Evolutionary conservation across 805 yeast species (phyloP).

Genomic region (Wickerhamiella vanderwaltii): DNA sequence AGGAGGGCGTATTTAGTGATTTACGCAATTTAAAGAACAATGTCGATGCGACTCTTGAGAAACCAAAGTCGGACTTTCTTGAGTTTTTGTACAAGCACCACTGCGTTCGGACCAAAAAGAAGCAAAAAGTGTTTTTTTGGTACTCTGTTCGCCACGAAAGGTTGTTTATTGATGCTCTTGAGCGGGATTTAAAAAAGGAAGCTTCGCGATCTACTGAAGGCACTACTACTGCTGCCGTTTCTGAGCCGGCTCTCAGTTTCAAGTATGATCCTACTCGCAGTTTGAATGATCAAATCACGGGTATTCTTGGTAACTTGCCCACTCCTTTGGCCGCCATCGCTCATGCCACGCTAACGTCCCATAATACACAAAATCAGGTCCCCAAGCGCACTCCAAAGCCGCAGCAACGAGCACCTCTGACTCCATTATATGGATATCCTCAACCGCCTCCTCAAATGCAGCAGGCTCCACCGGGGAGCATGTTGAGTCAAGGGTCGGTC

Average conservation of each 20-base stretch:
- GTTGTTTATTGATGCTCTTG: conserved; percentile 84
- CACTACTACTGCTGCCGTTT: conserved; percentile 58
- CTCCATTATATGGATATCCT: conserved; percentile 6
- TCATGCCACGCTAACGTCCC: conserved; percentile 19
- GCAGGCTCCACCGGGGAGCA: neutral
- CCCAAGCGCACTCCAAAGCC: conserved; percentile 3
- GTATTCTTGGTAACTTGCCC: conserved; percentile 21
- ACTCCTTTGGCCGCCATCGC: conserved; percentile 24
- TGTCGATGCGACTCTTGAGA: conserved; percentile 74
- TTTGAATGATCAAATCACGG: conserved; percentile 29
- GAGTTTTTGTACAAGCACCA: conserved; percentile 74
- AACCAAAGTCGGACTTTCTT: conserved; percentile 73
- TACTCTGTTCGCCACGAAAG: conserved; percentile 90
- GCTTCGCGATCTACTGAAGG: conserved; percentile 31
- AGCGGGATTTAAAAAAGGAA: conserved; percentile 80
- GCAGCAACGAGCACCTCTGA: conserved; percentile 1
- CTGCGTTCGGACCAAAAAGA: conserved; percentile 87
- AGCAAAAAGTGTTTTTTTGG: conserved; percentile 95
- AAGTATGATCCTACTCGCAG: conserved; percentile 38
- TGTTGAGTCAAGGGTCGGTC: no score
- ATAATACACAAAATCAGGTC: conserved; percentile 1
- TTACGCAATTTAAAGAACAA: conserved; percentile 70
- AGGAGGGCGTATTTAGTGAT: conserved; percentile 92
- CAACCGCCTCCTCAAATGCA: neutral
- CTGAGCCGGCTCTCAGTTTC: conserved; percentile 75